Evolutionary conservation across 768 basidiomycete species (phyloP), one percentile per base, ranked within the genome.

Genomic region (Daedaleopsis sinensis): DNA sequence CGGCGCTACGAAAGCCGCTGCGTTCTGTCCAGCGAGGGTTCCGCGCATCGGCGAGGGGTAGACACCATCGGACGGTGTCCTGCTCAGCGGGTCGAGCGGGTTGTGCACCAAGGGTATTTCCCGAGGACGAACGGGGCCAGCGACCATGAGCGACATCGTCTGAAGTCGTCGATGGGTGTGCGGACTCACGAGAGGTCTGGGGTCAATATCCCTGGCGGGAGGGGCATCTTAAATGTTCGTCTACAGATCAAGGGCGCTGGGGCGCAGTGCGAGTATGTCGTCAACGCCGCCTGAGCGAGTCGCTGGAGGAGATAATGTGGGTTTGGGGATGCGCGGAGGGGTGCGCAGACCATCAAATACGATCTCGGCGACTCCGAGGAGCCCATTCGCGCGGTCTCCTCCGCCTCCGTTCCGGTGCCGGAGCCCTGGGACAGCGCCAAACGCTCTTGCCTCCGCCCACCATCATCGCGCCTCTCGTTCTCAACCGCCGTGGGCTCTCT

Each of bases 171-270:
- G 49, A 39, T n/a, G 39, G 36, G 16, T 13, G 35, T 37, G 35
- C 32, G 46, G 38, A 71, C 70, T 65, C 65, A 71, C 70, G 67
- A 66, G 46, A 68, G 53, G 57, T 68, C 67, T 21, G 67, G 68
- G 52, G 70, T 65, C 13, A 69, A 53, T 42, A 67, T 57, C 43
- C 65, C 67, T 43, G 68, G 68, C 21, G 70, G 70, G 27, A 68
- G 68, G 53, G 70, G 68, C 70, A 71, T 70, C 52, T 18, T 38
- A 27, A 39, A 38, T 19, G 39, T 18, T 39, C 21, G 11, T 42
- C 39, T 42, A 12, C 39, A 13, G 39, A 18, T 18, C 13, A 10
- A 42, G 11, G 39, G 39, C 11, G 39, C 3, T 42, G 39, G 39
- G 39, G 10, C 39, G 39, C 18, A 23, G 27, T 27, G 43, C n/a